These are phyloP conservation scores for Leptodermis oblonga DNA, from an alignment of 257 asterid species.

Conservation along the genomic window DNA sequence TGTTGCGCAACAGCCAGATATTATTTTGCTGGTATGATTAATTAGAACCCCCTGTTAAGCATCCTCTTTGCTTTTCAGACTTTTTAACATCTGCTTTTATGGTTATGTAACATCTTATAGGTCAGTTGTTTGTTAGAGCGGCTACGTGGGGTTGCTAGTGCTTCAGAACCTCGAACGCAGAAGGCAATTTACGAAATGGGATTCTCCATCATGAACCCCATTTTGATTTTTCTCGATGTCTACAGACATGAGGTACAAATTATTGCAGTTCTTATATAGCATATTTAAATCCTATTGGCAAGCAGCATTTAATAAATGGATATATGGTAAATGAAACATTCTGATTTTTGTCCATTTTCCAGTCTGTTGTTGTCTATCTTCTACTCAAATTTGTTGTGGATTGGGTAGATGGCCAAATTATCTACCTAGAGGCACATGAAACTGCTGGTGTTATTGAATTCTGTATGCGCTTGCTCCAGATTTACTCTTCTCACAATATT, in stretches of 20 bases:
- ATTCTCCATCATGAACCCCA: constrained; percentile 61
- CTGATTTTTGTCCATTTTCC: constrained; percentile 19
- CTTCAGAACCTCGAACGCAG: constrained; percentile 87
- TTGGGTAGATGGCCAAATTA: constrained; percentile 96
- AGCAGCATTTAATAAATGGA: neutral
- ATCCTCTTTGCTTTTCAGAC: constrained; percentile 7
- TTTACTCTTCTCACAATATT: constrained; percentile 83
- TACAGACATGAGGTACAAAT: constrained; percentile 79
- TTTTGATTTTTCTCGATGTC: constrained; percentile 66
- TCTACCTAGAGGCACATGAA: constrained; percentile 87
- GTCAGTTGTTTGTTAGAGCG: constrained; percentile 92
- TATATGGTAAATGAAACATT: constrained; percentile 2
- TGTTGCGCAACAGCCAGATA: constrained; percentile 83
- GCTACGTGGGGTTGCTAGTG: constrained; percentile 96
- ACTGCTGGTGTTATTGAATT: constrained; percentile 79
- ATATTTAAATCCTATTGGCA: constrained; percentile 8
- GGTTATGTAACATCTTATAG: constrained; percentile 36
- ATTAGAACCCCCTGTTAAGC: constrained; percentile 7
- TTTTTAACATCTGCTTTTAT: constrained; percentile 11
- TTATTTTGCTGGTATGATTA: constrained; percentile 59
- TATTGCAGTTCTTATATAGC: constrained; percentile 19
- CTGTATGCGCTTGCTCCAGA: constrained; percentile 84
- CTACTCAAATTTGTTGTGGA: constrained; percentile 85
- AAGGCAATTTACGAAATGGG: constrained; percentile 89
- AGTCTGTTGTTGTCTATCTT: constrained; percentile 83